Base-by-base conservation (phyloP, 768 basidiomycete species). In the Suillus plorans region DNA sequence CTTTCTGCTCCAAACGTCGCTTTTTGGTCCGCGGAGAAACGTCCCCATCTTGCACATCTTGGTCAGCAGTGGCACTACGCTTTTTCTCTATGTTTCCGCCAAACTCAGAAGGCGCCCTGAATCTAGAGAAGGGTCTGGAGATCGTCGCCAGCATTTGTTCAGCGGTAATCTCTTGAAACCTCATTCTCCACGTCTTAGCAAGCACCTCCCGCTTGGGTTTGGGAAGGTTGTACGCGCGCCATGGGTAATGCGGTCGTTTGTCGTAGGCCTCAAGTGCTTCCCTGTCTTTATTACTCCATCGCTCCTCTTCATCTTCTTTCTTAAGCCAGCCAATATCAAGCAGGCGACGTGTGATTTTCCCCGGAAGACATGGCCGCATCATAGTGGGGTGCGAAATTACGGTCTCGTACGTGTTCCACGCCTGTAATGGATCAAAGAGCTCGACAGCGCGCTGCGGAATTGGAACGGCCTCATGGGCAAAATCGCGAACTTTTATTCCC, bases 401-500 rank as follows among this genome's bases (percentile, higher is more conserved):
- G 0, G 66, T 42, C 60, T 77, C 76, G 45, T 76, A 76, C n/a
- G 71, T 64, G 44, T 76, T 68, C 74, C 74, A 76, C 22, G 65
- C 69, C 55, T 73, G 67, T 42, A 77, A 61, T 14, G 75, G 76
- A 39, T 76, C 75, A 57, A 77, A 76, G 31, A 76, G 64, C 56
- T 76, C 75, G 1, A 67, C 66, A 8, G 75, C 70, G 39, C 56
- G 50, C 36, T 69, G 57, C 12, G 67, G 65, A 34, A 57, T n/a
- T 2, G 74, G 69, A 6, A 66, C 10, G 12, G 52, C 31, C 64
- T 76, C 76, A 28, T 69, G 65, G 14, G 69, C 74, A 62, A 77
- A 76, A 66, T 76, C 75, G 74, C 76, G 66, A 18, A 76, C 72
- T 68, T 69, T 76, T 59, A 74, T 66, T 36, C 76, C 75, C 12